Conservation (phyloP, 148 eudicot species). For the Camellia japonica region DNA sequence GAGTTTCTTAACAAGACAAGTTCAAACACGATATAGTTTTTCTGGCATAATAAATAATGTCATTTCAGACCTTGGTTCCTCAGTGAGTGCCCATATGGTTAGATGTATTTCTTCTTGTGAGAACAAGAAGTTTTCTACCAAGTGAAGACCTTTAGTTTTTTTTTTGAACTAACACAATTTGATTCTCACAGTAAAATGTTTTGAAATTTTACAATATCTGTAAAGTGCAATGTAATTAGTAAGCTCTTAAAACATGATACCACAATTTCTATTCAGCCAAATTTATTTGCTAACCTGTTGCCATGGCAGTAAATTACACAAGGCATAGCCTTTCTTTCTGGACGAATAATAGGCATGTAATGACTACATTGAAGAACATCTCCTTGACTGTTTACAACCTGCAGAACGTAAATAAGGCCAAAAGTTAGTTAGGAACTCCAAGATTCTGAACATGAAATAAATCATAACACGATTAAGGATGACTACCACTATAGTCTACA, state of each 20-base stretch:
- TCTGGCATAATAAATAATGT: neutral
- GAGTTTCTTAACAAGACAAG: too few species aligned
- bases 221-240: neutral
- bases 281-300: slow-evolving; percentile 64
- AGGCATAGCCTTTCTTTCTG: slow-evolving; percentile 81
- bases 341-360: slow-evolving; percentile 62
- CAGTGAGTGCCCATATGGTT: neutral
- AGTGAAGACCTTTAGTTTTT: slow-evolving; percentile 6
- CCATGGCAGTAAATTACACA: slow-evolving; percentile 99
- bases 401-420: slow-evolving; percentile 23
- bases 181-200: neutral
- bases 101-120: neutral
- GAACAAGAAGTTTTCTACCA: neutral
- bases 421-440: slow-evolving; percentile 11
- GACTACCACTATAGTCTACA: neutral
- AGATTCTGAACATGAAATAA: neutral
- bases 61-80: neutral
- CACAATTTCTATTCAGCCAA: neutral
- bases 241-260: neutral
- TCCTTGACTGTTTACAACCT: slow-evolving; percentile 78
- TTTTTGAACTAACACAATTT: neutral
- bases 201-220: neutral
- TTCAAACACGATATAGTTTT: neutral
- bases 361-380: slow-evolving; percentile 88
- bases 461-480: neutral